phyloP scores from a whole-genome alignment of 257 asterid genomes.

The Solanum pinnatisectum region DNA sequence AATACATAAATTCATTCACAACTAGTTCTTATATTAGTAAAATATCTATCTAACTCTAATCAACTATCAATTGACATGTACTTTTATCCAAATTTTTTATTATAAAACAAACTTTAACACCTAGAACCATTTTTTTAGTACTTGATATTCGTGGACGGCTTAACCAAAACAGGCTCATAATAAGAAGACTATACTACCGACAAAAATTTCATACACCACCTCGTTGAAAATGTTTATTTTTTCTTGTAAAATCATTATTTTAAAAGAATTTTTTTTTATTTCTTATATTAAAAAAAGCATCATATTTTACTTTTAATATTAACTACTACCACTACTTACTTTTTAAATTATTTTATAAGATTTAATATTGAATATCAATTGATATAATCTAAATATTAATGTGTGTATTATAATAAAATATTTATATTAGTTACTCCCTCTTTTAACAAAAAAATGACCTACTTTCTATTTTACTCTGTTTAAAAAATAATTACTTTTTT shows the following conservation, averaged over 20 bases:
- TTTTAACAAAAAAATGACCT: too few relatives aligned
- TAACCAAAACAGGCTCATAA: not conserved
- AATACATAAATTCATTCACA: not conserved
- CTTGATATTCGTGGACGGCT: not conserved
- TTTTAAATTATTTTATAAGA: too few relatives aligned
- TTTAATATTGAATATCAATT: too few relatives aligned
- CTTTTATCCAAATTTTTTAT: not conserved
- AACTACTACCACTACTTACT: too few relatives aligned
- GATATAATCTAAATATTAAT: too few relatives aligned
- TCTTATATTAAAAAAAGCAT: too few relatives aligned
- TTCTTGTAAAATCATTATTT: not conserved
- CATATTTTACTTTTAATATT: too few relatives aligned
- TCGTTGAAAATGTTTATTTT: not conserved
- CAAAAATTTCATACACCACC: not conserved
- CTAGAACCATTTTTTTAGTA: not conserved
- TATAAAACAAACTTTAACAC: not conserved
- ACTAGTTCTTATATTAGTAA: not conserved
- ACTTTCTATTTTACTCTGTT: too few relatives aligned
- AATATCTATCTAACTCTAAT: not conserved
- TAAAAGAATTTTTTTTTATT: too few relatives aligned
- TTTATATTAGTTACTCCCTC: too few relatives aligned
- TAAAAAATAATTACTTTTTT: too few relatives aligned
- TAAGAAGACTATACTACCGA: not conserved
- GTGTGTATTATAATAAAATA: too few relatives aligned
- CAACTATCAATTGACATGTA: rapidly evolving